phyloP scores from a whole-genome alignment of 257 asterid genomes.

The Solanum boliviense region DNA sequence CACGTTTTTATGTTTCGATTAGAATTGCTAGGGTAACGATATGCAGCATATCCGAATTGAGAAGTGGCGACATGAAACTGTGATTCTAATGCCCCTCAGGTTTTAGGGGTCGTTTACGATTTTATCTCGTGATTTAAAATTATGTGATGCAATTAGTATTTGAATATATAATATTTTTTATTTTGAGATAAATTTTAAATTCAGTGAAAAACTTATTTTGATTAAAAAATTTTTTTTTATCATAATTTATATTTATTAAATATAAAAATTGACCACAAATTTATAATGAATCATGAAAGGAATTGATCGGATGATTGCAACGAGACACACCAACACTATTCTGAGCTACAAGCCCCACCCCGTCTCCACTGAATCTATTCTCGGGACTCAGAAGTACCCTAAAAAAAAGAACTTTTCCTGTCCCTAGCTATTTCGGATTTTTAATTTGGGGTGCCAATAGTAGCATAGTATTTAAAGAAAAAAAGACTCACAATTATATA shows the following conservation, averaged over 20 bases:
- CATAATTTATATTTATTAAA: too few relatives aligned
- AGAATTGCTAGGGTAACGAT: not conserved
- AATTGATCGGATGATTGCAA: too few relatives aligned
- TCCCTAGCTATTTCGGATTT: too few relatives aligned
- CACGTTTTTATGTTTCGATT: not conserved
- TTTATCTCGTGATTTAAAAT: too few relatives aligned
- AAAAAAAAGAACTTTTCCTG: too few relatives aligned
- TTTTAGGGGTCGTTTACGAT: not conserved
- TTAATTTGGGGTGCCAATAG: not conserved
- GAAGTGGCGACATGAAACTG: not conserved
- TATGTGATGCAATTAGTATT: too few relatives aligned
- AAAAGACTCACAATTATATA: too few relatives aligned
- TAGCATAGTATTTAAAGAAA: too few relatives aligned
- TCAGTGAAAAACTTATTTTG: too few relatives aligned
- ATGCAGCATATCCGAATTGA: not conserved
- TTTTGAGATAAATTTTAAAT: too few relatives aligned
- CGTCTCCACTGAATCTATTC: not conserved
- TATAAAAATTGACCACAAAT: not conserved
- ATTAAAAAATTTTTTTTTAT: too few relatives aligned
- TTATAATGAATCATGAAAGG: not conserved
- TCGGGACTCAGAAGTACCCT: too few relatives aligned
- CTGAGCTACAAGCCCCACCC: not conserved
- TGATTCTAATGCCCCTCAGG: not conserved
- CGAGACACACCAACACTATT: not conserved
- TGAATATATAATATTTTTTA: rapidly evolving